Evolutionary conservation across 1,139 yeast genomes (phyloP).

Genomic region (Taphrina confusa): DNA sequence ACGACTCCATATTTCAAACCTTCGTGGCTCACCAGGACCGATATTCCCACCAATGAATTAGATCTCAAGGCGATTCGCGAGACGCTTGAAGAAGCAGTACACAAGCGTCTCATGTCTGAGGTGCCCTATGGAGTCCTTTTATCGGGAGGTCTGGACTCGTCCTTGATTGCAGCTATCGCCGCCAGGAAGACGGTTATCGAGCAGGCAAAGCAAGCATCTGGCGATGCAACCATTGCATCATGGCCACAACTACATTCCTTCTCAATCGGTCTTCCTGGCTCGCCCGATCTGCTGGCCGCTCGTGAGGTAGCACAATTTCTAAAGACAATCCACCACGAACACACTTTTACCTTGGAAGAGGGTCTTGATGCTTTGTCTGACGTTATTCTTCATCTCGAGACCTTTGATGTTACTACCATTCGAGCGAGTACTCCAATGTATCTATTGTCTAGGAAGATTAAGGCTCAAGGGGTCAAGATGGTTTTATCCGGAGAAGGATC

Average conservation of each 20-base stretch:
- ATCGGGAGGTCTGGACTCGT: conserved; percentile 96
- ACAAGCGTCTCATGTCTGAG: conserved; percentile 99
- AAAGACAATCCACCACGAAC: conserved; percentile 96
- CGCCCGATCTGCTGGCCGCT: conserved; percentile 97
- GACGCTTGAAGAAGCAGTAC: conserved; percentile 85
- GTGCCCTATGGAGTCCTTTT: conserved; percentile 96
- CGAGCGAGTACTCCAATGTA: conserved; percentile 99
- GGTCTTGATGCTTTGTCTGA: conserved; percentile 95
- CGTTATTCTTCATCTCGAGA: conserved; percentile 92
- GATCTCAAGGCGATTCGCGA: conserved; percentile 74
- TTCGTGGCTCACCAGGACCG: conserved; percentile 83
- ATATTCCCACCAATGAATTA: conserved; percentile 71
- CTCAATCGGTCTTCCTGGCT: conserved; percentile 95
- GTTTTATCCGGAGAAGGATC: conserved; percentile 98
- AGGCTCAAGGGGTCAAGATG: conserved; percentile 99
- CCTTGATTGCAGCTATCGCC: conserved; percentile 93
- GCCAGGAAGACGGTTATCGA: conserved; percentile 77
- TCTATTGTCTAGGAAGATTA: conserved; percentile 89
- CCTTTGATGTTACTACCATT: conserved; percentile 96
- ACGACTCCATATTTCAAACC: conserved; percentile 87
- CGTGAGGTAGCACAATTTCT: conserved; percentile 89
- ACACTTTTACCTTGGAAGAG: conserved; percentile 92
- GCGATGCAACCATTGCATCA: conserved; percentile 57
- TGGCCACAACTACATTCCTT: conserved; percentile 82
- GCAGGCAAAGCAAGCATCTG: conserved; percentile 50